phyloP scores from a whole-genome alignment of 371 early-diverging fungal species.

The Syncephalastrum contaminatum region DNA sequence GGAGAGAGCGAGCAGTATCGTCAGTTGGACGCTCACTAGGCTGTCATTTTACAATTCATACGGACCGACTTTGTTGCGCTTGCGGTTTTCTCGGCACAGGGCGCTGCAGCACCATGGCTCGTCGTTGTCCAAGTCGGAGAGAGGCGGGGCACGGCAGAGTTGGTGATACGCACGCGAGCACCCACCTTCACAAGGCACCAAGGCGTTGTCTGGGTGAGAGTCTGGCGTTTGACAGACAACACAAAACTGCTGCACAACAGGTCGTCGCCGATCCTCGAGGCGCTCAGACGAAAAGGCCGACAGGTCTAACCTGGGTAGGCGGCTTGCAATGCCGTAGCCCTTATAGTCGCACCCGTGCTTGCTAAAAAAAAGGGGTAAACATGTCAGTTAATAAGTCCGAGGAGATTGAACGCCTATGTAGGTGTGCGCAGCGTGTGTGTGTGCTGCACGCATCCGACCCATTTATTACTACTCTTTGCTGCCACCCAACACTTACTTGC shows the following conservation, averaged over 20 bases:
- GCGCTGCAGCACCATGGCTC: slow-evolving; percentile 26
- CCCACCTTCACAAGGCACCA: slow-evolving; percentile 32
- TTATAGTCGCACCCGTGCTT: slow-evolving; percentile 48
- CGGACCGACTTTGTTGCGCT: slow-evolving; percentile 21
- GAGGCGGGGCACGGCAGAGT: slow-evolving; percentile 13
- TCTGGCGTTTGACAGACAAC: slow-evolving; percentile 28
- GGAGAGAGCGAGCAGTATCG: background rate
- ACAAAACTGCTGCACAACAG: slow-evolving; percentile 38
- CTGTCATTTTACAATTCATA: slow-evolving; percentile 12
- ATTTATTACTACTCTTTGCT: background rate
- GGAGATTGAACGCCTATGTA: too few relatives aligned
- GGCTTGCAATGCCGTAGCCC: slow-evolving; percentile 39
- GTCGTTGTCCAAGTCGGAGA: slow-evolving; percentile 3
- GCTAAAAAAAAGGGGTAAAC: slow-evolving; percentile 14
- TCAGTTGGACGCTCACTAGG: background rate
- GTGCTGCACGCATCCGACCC: background rate
- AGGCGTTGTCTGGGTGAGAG: slow-evolving; percentile 13
- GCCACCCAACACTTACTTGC: slow-evolving; percentile 53
- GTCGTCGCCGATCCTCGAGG: slow-evolving; percentile 31
- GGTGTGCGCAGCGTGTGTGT: too few relatives aligned
- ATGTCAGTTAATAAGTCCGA: background rate
- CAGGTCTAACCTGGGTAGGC: slow-evolving; percentile 34
- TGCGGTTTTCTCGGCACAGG: slow-evolving; percentile 23
- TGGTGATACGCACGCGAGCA: slow-evolving; percentile 39
- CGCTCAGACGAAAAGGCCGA: slow-evolving; percentile 30